Evolutionary conservation across 208 protist species (phyloP).

Genomic region (Trypanosoma caninum): DNA sequence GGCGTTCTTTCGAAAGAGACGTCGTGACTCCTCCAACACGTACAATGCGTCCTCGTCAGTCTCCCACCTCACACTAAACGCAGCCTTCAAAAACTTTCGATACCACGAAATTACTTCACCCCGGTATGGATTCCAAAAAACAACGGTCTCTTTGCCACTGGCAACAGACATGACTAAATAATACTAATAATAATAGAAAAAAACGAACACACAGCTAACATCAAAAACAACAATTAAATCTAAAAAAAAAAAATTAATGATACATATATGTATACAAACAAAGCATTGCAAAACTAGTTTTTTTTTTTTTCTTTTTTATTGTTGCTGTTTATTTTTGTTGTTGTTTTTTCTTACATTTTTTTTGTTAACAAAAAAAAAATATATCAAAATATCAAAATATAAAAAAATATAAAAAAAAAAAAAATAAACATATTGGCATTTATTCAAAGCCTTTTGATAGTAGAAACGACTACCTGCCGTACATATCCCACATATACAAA

Average conservation of each 20-base stretch:
- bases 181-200: not conserved
- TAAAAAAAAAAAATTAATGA: constrained; percentile 1
- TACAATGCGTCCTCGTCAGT: constrained; percentile 83
- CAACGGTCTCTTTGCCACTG: constrained; percentile 16
- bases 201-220: not conserved
- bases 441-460: too few relatives aligned
- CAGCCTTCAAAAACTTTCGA: constrained; percentile 70
- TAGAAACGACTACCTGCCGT: too few relatives aligned
- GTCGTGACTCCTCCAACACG: constrained; percentile 74
- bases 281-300: too few relatives aligned
- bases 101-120: constrained; percentile 79
- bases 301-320: too few relatives aligned
- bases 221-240: not conserved
- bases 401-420: constrained; percentile 1
- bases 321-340: not conserved
- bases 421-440: too few relatives aligned
- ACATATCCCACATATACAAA: too few relatives aligned
- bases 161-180: constrained; percentile 4
- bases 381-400: not conserved
- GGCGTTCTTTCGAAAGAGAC: constrained; percentile 71
- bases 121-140: constrained; percentile 53
- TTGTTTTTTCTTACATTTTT: constrained; percentile 1
- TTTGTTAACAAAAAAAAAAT: constrained; percentile 5
- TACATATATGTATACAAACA: not conserved
- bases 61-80: constrained; percentile 79